Base-by-base conservation (phyloP, 2,329 filamentous ascomycete species). In the Monilinia fructigena region DNA sequence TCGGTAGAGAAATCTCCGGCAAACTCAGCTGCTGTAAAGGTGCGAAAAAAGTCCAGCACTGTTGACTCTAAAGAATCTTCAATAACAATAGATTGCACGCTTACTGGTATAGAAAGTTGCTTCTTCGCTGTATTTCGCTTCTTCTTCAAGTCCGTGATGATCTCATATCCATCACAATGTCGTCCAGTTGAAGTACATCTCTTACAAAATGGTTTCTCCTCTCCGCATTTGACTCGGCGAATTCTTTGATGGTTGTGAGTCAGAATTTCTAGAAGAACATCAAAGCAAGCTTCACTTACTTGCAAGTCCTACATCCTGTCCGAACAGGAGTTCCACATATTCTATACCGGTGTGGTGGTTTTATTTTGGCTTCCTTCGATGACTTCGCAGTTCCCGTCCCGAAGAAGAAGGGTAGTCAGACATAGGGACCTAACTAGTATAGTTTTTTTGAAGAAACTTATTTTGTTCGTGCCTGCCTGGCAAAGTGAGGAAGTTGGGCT, bases 141-240 rank as follows among this genome's bases (percentile, higher is more conserved):
- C 4, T 53, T 60, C 16, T 53, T 65, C 23, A 45, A 16, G 26
- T 60, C 48, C 11, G 47, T 28, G 12, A 65, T 38, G 6, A 67
- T 63, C 18, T 68, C 70, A 68, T 75, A 75, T 38, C 74, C 74
- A 69, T 75, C 74, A 60, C 74, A 75, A 35, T 71, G 73, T 16
- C 74, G 67, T 20, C 73, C 73, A 8, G 74, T 75, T 0, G 70
- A 72, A 14, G 72, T 74, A 65, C 74, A 75, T 68, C 70, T 69
- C 63, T 70, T 72, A 58, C 74, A 75, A 62, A 72, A 72, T 16
- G 74, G 74, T 55, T 73, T 73, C 26, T 72, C 70, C 65, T 75
- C 74, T 48, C 72, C 74, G 60, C 74, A 75, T 55, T 75, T 75
- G 20, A 75, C 72, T 66, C 73, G 68, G 48, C 74, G 69, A 26